Conservation (phyloP, 2,329 filamentous ascomycete species). For the Fusarium nelsonii region DNA sequence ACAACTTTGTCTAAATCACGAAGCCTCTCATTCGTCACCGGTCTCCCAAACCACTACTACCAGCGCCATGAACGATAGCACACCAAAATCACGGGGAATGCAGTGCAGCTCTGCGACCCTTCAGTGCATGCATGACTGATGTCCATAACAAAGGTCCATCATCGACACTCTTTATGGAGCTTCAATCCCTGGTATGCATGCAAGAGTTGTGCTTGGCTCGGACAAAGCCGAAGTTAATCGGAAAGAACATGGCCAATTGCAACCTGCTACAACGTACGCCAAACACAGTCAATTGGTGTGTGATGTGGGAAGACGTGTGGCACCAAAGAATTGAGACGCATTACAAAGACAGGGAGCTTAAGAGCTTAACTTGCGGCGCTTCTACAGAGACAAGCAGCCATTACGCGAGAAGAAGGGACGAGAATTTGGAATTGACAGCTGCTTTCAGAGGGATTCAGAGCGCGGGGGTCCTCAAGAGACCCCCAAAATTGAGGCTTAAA, state of each 20-base stretch:
- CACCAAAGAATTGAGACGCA: not conserved
- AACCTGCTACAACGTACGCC: slow-evolving; percentile 6
- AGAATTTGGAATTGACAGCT: not conserved
- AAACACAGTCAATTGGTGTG: slow-evolving; percentile 12
- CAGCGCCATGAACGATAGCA: slow-evolving; percentile 24
- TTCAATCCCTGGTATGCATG: not conserved
- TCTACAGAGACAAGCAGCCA: not conserved
- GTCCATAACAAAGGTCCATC: not conserved
- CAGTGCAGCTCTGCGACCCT: slow-evolving; percentile 30
- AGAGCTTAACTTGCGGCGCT: not conserved
- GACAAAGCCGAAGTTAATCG: slow-evolving; percentile 27
- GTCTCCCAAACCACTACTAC: slow-evolving; percentile 13
- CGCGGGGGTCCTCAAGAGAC: slow-evolving; percentile 24
- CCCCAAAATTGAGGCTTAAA: slow-evolving; percentile 41
- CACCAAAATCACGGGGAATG: slow-evolving; percentile 30
- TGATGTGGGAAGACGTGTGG: not conserved
- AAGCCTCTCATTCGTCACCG: slow-evolving; percentile 9
- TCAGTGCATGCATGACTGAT: slow-evolving; percentile 16
- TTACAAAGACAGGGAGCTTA: not conserved
- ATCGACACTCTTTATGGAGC: slow-evolving; percentile 7
- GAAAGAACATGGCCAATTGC: slow-evolving; percentile 19
- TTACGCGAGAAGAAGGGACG: not conserved
- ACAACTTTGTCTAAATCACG: slow-evolving; percentile 9
- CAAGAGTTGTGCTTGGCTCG: slow-evolving; percentile 16
- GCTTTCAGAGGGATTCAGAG: not conserved